phyloP scores from a whole-genome alignment of 441 rosid species.

The Populus hybrid region DNA sequence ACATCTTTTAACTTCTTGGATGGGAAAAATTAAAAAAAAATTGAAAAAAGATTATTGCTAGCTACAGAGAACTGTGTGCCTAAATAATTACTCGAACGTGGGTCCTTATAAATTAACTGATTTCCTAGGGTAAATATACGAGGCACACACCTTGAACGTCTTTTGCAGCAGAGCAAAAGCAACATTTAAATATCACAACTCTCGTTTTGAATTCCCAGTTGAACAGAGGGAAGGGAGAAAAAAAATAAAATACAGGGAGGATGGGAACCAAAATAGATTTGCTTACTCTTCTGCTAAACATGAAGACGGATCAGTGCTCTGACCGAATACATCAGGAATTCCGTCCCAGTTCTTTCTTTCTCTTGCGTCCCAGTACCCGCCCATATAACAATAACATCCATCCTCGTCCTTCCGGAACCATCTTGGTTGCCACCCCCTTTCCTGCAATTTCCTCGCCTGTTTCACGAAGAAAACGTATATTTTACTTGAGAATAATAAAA shows the following conservation, averaged over 20 bases:
- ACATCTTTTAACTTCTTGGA: too few relatives aligned
- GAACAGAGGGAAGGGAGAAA: not conserved
- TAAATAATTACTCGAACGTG: too few relatives aligned
- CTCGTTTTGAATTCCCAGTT: not conserved
- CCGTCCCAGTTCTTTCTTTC: slow-evolving; percentile 63
- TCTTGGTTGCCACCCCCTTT: slow-evolving; percentile 94
- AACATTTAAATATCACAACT: not conserved
- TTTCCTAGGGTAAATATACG: not conserved
- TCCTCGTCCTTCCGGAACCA: slow-evolving; percentile 87
- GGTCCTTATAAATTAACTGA: too few relatives aligned
- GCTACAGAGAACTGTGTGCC: too few relatives aligned
- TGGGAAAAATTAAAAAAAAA: too few relatives aligned
- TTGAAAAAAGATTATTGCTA: too few relatives aligned
- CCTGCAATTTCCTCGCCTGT: slow-evolving; percentile 96
- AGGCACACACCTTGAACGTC: not conserved
- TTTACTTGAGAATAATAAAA: not conserved
- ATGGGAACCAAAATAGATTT: not conserved
- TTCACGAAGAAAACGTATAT: not conserved
- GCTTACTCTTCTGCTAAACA: slow-evolving; percentile 29
- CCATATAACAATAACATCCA: slow-evolving; percentile 70
- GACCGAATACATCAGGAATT: slow-evolving; percentile 73
- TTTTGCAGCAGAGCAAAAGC: not conserved
- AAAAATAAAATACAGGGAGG: not conserved
- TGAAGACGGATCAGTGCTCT: slow-evolving; percentile 33
- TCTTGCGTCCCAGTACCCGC: slow-evolving; percentile 94